Base-by-base conservation (phyloP, 306 rosid genomes). In the Ochetophila trinervis region DNA sequence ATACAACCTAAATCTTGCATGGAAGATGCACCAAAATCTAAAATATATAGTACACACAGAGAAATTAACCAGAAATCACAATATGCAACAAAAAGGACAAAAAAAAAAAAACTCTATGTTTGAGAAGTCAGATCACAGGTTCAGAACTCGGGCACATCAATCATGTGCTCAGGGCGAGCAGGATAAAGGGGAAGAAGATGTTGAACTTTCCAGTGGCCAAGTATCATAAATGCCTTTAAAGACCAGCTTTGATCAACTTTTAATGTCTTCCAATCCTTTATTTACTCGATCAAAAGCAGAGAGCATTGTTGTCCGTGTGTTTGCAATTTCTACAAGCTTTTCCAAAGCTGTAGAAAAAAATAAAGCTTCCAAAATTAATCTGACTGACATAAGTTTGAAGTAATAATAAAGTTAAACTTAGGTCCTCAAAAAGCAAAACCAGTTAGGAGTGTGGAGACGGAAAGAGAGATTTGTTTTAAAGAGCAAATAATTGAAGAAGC, bases 281-380 rank as follows among this genome's bases (percentile, higher is more conserved):
- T 37, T 81, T 69, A 90, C 82, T 73, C 78, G 78, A 54, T 84
- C 55, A 68, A 77, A 87, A 57, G 82, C 76, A 64, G 75, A 50
- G 27, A 78, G 75, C 77, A 93, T 64, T 51, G 81, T 78, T 8
- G 88, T 78, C 36, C 78, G 91, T 79, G 78, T 68, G 71, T 93
- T 87, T 37, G 96, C 97, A 48, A 93, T 78, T 76, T 84, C 96
- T 70, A 93, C 63, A 1, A 93, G 78, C 27, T 79, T 78, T 65
- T 87, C 97, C 0, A 93, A 79, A 16, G 97, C 99, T 90, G 86
- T 77, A 77, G 30, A 66, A 61, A 34, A 51, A 36, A 45, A 65
- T 27, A 14, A 13, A 3, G 23, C 62, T 32, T 45, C 45, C 45
- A 7, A 40, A 16, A 15, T n/a, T 30, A 6, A 8, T 8, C 1